Percentiles rank a stretch among this genome's conserved stretches.
Evolutionary conservation across 495 filamentous ascomycete genomes (phyloP).

Genomic region (Hypoxylon fragiforme): DNA sequence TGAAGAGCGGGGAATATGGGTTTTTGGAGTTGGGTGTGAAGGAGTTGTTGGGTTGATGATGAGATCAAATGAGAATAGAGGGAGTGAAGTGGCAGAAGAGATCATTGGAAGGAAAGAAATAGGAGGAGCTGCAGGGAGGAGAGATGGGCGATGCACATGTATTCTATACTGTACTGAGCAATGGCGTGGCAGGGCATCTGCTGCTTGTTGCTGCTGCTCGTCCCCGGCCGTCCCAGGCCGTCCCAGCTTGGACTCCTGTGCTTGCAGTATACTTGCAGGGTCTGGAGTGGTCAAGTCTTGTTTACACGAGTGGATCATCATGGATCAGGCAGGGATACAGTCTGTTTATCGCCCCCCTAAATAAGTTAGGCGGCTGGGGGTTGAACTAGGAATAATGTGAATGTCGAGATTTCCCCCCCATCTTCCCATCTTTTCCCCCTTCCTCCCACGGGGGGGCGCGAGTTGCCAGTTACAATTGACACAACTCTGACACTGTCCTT

Average conservation of each 20-base stretch:
- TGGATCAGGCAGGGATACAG: slow-evolving; percentile 20
- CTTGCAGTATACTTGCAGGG: slow-evolving; percentile 20
- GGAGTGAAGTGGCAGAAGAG: slow-evolving; percentile 39
- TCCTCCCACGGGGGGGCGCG: slow-evolving; percentile 18
- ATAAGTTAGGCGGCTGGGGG: slow-evolving; percentile 26
- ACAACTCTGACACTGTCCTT: slow-evolving; percentile 21
- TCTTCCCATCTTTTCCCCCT: too few species aligned
- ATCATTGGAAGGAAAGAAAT: slow-evolving; percentile 43
- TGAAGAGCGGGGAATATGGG: slow-evolving; percentile 36
- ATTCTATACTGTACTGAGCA: slow-evolving; percentile 33
- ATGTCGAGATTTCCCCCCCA: neutral
- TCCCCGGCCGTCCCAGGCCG: slow-evolving; percentile 1
- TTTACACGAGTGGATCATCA: slow-evolving; percentile 35
- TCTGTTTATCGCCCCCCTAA: slow-evolving; percentile 36
- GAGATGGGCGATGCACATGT: slow-evolving; percentile 27
- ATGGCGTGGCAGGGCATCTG: slow-evolving; percentile 28
- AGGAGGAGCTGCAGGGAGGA: slow-evolving; percentile 34
- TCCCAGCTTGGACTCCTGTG: neutral
- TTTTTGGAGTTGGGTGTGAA: slow-evolving; percentile 31
- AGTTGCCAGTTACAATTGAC: slow-evolving; percentile 13
- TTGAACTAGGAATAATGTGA: slow-evolving; percentile 7
- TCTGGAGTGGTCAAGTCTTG: slow-evolving; percentile 29
- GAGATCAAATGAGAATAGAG: slow-evolving; percentile 39
- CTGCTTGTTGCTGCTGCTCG: neutral
- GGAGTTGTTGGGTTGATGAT: slow-evolving; percentile 38